Conservation (phyloP, 202 grass and related monocot species). For the Schoenoplectus triqueter region DNA sequence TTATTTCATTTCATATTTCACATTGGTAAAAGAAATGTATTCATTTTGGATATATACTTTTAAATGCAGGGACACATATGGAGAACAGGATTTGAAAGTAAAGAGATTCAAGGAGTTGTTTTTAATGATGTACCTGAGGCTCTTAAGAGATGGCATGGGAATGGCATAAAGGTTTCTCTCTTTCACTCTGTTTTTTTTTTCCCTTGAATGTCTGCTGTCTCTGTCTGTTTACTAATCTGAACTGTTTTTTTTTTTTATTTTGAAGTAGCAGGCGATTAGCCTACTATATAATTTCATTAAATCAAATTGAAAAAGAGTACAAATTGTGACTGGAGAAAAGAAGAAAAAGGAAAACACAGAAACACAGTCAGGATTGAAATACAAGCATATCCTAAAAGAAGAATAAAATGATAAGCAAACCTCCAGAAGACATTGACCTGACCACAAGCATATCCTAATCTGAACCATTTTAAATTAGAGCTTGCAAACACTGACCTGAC, state of each 20-base stretch:
- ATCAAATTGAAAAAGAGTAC: too few relatives aligned
- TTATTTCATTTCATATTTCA: slow-evolving; percentile 26
- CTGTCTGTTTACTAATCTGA: neutral
- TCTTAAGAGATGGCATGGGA: slow-evolving; percentile 62
- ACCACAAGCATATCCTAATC: too few relatives aligned
- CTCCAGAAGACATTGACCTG: too few relatives aligned
- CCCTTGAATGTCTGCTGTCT: neutral
- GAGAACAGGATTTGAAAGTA: slow-evolving; percentile 71
- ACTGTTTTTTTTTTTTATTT: too few relatives aligned
- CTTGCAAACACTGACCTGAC: slow-evolving; percentile 1
- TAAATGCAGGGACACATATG: slow-evolving; percentile 67
- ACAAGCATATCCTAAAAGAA: too few relatives aligned
- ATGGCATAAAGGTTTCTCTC: slow-evolving; percentile 57
- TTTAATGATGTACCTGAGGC: slow-evolving; percentile 71
- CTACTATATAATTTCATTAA: too few relatives aligned
- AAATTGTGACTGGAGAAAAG: too few relatives aligned
- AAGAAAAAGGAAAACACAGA: too few relatives aligned
- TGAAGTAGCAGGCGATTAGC: too few relatives aligned
- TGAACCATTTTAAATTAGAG: neutral
- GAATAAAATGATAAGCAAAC: too few relatives aligned
- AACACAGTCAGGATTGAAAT: too few relatives aligned
- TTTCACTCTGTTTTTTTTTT: neutral
- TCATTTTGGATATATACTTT: slow-evolving; percentile 22
- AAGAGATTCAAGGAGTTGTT: slow-evolving; percentile 65
- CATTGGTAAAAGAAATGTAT: slow-evolving; percentile 1